Evolutionary conservation across 345 rosid species (phyloP).

Genomic region (Camelina neglecta): DNA sequence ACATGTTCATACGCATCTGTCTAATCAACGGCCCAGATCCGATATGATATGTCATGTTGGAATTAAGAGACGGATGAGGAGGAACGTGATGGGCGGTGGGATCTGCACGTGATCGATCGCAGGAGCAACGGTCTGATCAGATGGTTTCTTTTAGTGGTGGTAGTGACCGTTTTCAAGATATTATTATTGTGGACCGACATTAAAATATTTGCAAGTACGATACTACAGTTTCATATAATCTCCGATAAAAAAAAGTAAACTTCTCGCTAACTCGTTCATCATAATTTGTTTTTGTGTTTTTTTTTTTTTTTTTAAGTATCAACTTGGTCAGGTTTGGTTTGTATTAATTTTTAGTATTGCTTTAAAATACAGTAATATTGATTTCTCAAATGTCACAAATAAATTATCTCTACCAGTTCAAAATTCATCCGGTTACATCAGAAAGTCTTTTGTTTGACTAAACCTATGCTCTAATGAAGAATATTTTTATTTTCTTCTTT

Average conservation of each 20-base stretch:
- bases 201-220: conserved; percentile 20
- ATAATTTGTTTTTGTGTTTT: neutral
- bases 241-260: neutral
- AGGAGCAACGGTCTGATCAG: conserved; percentile 39
- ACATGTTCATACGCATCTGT: conserved; percentile 3
- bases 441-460: neutral
- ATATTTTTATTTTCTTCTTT: neutral
- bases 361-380: too few species aligned
- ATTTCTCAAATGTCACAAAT: neutral
- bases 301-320: neutral
- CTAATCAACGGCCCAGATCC: conserved; percentile 32
- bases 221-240: neutral
- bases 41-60: conserved; percentile 26
- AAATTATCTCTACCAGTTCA: neutral
- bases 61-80: conserved; percentile 27
- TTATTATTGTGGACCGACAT: conserved; percentile 35
- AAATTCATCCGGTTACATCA: neutral
- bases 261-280: neutral
- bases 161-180: conserved; percentile 33
- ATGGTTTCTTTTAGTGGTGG: conserved; percentile 35
- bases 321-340: neutral
- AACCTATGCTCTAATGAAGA: neutral
- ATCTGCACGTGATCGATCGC: conserved; percentile 47
- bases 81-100: conserved; percentile 43
- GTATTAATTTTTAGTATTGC: too few species aligned